Evolutionary conservation across 768 basidiomycete species (phyloP).

Genomic region (Pleurotus cornucopiae): DNA sequence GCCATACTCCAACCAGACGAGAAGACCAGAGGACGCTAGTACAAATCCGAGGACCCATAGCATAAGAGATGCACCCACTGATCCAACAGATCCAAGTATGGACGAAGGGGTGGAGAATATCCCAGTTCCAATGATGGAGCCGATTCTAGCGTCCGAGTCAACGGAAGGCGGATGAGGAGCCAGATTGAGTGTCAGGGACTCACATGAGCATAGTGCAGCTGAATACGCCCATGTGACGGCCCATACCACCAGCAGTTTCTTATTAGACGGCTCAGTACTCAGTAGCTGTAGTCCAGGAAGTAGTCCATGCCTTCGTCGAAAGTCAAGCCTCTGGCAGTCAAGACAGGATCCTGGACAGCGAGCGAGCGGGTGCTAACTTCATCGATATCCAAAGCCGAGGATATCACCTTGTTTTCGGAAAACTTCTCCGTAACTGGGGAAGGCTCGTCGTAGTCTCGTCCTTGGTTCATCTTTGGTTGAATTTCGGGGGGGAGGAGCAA

Average conservation of each 20-base stretch:
- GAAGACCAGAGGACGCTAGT: conserved; percentile 54
- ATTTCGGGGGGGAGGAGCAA: too few species aligned
- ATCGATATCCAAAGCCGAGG: too few species aligned
- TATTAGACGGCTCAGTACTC: background rate
- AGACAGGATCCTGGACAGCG: background rate
- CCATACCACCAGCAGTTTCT: conserved; percentile 55
- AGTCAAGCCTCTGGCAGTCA: conserved; percentile 38
- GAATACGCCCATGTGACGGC: conserved; percentile 52
- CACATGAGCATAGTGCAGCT: conserved; percentile 54
- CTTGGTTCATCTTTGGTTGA: too few species aligned
- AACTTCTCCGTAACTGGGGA: too few species aligned
- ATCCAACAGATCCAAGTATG: conserved; percentile 52
- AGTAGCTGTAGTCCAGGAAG: too few species aligned
- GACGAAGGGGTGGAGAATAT: conserved; percentile 62
- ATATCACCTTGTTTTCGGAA: too few species aligned
- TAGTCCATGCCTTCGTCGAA: conserved; percentile 38
- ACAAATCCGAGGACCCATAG: conserved; percentile 63
- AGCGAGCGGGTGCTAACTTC: too few species aligned
- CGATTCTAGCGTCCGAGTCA: conserved; percentile 24
- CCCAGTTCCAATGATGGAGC: conserved; percentile 57
- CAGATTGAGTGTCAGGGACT: conserved; percentile 1
- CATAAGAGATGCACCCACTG: conserved; percentile 59
- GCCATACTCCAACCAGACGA: conserved; percentile 62
- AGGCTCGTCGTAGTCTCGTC: too few species aligned
- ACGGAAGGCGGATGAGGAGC: too few species aligned